These are phyloP conservation scores for Ophiostoma novo-ulmi DNA, from an alignment of 2,329 filamentous ascomycete genomes.

Conservation along the genomic window DNA sequence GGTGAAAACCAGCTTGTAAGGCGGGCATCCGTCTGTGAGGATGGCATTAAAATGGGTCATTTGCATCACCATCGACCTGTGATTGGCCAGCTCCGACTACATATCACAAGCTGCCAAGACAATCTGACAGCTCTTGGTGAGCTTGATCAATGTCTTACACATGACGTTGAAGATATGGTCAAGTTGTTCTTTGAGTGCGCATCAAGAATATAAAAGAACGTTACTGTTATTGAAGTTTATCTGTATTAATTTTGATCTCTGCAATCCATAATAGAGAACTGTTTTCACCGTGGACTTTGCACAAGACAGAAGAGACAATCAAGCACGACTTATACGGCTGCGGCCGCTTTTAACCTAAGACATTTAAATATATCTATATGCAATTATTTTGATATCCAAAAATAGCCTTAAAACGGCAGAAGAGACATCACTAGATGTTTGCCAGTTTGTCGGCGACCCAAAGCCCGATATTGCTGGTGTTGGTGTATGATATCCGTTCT, in stretches of 20 bases:
- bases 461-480: not conserved
- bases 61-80: too few relatives aligned
- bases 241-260: not conserved
- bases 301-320: not conserved
- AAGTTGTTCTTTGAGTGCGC: too few relatives aligned
- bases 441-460: not conserved
- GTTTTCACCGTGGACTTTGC: not conserved
- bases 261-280: not conserved
- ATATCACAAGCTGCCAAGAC: not conserved
- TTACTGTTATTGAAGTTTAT: too few relatives aligned
- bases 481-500: not conserved
- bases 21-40: not conserved
- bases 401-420: not conserved
- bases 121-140: slow-evolving; percentile 28
- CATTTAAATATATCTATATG: too few relatives aligned
- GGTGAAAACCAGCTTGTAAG: not conserved
- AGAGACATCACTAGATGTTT: not conserved
- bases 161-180: not conserved
- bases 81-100: not conserved
- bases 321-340: not conserved
- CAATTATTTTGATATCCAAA: too few relatives aligned
- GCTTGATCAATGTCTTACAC: slow-evolving; percentile 28
- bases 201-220: not conserved
- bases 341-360: too few relatives aligned
- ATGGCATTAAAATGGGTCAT: not conserved